Percentiles rank a stretch among this genome's conserved stretches.
phyloP scores from a whole-genome alignment of 2,329 filamentous ascomycete genomes.

The Phoma sp. region DNA sequence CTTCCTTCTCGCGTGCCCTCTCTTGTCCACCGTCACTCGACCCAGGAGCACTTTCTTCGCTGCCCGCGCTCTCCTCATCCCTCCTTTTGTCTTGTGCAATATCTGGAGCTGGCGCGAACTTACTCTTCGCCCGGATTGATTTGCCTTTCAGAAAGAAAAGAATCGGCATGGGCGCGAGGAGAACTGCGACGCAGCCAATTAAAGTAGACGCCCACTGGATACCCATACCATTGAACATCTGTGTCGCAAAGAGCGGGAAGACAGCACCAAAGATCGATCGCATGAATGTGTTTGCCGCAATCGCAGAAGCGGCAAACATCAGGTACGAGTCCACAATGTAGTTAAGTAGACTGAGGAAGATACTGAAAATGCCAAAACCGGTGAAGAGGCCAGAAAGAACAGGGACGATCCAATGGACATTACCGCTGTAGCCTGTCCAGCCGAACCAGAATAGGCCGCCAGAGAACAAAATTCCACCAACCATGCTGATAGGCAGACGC shows the following conservation, averaged over 20 bases:
- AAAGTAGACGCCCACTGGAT: constrained; percentile 56
- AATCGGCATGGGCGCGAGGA: constrained; percentile 54
- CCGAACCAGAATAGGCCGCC: constrained; percentile 34
- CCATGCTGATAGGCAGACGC: constrained; percentile 61
- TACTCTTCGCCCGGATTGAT: constrained; percentile 51
- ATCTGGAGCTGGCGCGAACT: constrained; percentile 52
- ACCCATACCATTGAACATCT: constrained; percentile 62
- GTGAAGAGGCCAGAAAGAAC: constrained; percentile 58
- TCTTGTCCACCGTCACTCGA: neutral
- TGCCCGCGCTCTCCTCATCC: constrained; percentile 37
- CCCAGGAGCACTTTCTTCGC: constrained; percentile 1
- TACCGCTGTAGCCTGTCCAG: constrained; percentile 49
- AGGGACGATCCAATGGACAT: constrained; percentile 51
- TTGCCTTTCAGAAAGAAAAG: constrained; percentile 53
- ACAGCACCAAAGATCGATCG: constrained; percentile 57
- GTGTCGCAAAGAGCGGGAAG: constrained; percentile 61
- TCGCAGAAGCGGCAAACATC: constrained; percentile 61
- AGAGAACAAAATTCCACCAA: constrained; percentile 56
- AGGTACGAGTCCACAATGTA: constrained; percentile 66
- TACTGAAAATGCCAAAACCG: constrained; percentile 63
- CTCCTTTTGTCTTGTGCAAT: constrained; percentile 44
- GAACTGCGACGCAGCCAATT: constrained; percentile 53
- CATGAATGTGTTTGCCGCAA: constrained; percentile 63
- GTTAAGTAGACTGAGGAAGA: constrained; percentile 64
- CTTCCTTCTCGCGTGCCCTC: constrained; percentile 7